Conservation (phyloP, 2,329 filamentous ascomycete genomes). For the Sclerotinia minor region DNA sequence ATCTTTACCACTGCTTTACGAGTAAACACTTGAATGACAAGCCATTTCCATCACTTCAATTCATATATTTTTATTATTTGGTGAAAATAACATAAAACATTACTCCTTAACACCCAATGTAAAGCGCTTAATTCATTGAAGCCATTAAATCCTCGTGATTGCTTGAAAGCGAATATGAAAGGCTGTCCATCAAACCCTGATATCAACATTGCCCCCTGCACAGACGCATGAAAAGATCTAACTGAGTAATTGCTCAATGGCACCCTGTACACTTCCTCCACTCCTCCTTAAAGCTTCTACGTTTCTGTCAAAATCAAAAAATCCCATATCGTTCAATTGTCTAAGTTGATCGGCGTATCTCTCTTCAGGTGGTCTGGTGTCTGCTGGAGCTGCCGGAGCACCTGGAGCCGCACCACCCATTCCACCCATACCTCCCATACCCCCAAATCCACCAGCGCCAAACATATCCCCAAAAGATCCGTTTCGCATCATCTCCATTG, state of each 20-base stretch:
- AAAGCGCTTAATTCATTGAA: constrained; percentile 11
- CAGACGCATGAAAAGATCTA: constrained; percentile 16
- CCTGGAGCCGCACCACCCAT: constrained; percentile 46
- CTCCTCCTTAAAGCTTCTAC: constrained; percentile 82
- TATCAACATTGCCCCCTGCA: constrained; percentile 3
- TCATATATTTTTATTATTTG: no score
- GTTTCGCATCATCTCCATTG: constrained; percentile 47
- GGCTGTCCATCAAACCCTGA: constrained; percentile 1
- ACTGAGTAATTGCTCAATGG: constrained; percentile 70
- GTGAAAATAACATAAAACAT: neutral
- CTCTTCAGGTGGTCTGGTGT: constrained; percentile 91
- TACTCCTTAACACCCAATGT: constrained; percentile 15
- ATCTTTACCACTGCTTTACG: no score
- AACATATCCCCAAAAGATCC: constrained; percentile 34
- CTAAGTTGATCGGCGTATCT: constrained; percentile 85
- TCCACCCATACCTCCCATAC: constrained; percentile 3
- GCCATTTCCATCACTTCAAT: no score
- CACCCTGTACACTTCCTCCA: constrained; percentile 92
- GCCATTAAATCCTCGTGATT: constrained; percentile 10
- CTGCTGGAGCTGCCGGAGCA: constrained; percentile 56
- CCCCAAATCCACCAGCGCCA: constrained; percentile 27
- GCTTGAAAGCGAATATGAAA: neutral
- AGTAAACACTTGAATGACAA: no score
- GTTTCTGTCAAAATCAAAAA: constrained; percentile 94
- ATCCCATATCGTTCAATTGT: constrained; percentile 98